These are phyloP conservation scores for Apodospora peruviana DNA, from an alignment of 495 filamentous ascomycete species.

Conservation along the genomic window DNA sequence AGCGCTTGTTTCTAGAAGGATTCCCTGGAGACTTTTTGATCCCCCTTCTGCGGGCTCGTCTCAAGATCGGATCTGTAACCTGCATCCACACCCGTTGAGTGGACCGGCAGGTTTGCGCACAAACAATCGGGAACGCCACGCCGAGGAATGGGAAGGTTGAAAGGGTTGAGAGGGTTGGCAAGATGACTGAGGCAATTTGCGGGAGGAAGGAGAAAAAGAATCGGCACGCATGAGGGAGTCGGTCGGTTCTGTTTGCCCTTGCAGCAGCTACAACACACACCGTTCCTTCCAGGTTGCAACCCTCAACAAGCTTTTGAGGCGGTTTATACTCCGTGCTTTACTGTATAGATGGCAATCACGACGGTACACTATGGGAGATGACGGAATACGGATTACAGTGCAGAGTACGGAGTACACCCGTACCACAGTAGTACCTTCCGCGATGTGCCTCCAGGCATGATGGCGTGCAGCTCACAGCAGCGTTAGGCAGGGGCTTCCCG, in stretches of 20 bases:
- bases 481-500: not conserved
- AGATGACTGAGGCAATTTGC: no score
- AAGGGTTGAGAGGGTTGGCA: no score
- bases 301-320: no score
- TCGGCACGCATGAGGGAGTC: not conserved
- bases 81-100: not conserved
- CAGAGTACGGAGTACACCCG: no score
- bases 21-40: not conserved
- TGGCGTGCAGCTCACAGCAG: slow-evolving; percentile 8
- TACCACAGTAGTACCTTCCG: no score
- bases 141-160: no score
- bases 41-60: slow-evolving; percentile 10
- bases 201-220: no score
- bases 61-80: slow-evolving; percentile 11
- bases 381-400: no score
- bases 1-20: slow-evolving; percentile 19
- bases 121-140: not conserved
- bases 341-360: no score
- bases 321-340: no score
- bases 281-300: not conserved
- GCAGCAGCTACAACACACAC: not conserved
- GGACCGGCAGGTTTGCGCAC: not conserved
- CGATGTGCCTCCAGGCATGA: no score
- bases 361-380: no score
- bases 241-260: not conserved